Percentiles rank a stretch among this genome's conserved stretches.
These are phyloP conservation scores for Bruguiera hainesii DNA, from an alignment of 441 rosid genomes.

Conservation along the genomic window DNA sequence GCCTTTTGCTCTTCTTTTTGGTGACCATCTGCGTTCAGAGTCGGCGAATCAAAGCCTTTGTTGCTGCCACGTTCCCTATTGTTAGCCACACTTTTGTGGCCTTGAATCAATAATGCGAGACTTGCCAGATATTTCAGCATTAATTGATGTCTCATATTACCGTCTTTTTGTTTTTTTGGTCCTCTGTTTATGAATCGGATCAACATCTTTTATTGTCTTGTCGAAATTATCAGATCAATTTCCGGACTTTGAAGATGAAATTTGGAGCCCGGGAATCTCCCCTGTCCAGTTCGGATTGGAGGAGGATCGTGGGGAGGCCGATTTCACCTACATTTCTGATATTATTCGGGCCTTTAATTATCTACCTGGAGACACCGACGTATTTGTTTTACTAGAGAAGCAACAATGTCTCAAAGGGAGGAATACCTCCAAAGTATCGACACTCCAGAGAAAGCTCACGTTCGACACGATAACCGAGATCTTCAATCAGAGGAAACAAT, in stretches of 20 bases:
- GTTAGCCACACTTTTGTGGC: slow-evolving; percentile 6
- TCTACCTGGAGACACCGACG: slow-evolving; percentile 55
- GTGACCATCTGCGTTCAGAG: slow-evolving; percentile 17
- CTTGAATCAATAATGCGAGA: too few species aligned
- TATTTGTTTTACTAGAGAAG: slow-evolving; percentile 62
- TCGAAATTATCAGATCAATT: slow-evolving; percentile 36
- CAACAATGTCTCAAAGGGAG: slow-evolving; percentile 59
- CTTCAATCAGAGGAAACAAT: slow-evolving; percentile 38
- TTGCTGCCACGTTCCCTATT: slow-evolving; percentile 25
- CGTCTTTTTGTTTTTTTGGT: not conserved
- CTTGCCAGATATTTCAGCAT: too few species aligned
- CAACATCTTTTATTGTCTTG: not conserved
- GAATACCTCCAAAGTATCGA: slow-evolving; percentile 47
- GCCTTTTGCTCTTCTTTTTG: slow-evolving; percentile 4
- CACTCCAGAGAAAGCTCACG: slow-evolving; percentile 55
- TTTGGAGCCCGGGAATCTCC: slow-evolving; percentile 35
- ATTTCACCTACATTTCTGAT: slow-evolving; percentile 67
- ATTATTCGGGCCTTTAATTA: slow-evolving; percentile 52
- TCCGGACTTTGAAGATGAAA: slow-evolving; percentile 39
- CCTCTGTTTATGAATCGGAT: too few species aligned
- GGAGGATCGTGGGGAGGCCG: slow-evolving; percentile 35
- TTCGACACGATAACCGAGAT: slow-evolving; percentile 71
- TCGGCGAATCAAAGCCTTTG: slow-evolving; percentile 15
- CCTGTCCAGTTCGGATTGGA: slow-evolving; percentile 40
- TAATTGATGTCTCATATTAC: too few species aligned